Evolutionary conservation across 1,284 basidiomycete genomes (phyloP).

Genomic region (Papiliotrema laurentii): DNA sequence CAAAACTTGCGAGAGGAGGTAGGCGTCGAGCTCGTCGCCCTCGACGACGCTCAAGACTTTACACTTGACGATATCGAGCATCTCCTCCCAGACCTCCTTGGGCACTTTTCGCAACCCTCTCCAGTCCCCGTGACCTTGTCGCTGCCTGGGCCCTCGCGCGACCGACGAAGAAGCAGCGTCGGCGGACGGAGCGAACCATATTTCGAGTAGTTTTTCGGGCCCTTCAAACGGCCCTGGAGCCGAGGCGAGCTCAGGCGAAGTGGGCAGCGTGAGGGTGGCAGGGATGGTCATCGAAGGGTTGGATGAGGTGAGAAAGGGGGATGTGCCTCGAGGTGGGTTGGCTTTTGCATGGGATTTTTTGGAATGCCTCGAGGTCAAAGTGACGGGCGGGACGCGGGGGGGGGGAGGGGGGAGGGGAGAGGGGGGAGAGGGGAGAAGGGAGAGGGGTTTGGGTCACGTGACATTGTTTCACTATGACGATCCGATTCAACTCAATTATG

Average conservation of each 20-base stretch:
- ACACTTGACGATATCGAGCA: slow-evolving; percentile 96
- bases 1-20: slow-evolving; percentile 76
- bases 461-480: no score
- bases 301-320: not conserved
- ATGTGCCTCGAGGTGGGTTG: not conserved
- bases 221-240: slow-evolving; percentile 47
- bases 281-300: slow-evolving; percentile 8
- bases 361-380: no score
- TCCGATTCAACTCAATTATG: no score
- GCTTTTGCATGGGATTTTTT: no score
- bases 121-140: slow-evolving; percentile 16
- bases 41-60: slow-evolving; percentile 88
- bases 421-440: no score
- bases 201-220: slow-evolving; percentile 95
- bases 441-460: no score
- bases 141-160: not conserved
- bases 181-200: slow-evolving; percentile 88
- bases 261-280: slow-evolving; percentile 2
- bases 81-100: slow-evolving; percentile 83
- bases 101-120: slow-evolving; percentile 73
- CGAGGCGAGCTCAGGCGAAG: slow-evolving; percentile 8
- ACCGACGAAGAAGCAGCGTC: slow-evolving; percentile 42
- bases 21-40: slow-evolving; percentile 87
- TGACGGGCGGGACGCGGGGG: no score
- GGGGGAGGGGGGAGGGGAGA: no score